Percentiles rank a stretch among this genome's conserved stretches.
phyloP scores from a whole-genome alignment of 1,139 yeast genomes.

The Petasospora rhodanensis region DNA sequence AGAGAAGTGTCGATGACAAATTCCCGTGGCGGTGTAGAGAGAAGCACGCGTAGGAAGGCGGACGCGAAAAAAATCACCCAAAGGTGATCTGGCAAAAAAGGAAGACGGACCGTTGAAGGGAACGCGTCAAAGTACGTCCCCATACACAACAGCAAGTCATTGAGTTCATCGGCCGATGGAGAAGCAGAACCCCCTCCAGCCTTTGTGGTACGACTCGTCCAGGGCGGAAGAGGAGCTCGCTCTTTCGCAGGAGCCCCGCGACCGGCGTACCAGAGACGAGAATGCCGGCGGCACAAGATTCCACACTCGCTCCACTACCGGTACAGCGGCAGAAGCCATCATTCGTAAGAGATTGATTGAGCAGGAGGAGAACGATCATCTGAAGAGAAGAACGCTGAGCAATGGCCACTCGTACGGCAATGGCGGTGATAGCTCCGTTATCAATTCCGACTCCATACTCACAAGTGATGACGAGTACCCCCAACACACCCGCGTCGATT shows the following conservation, averaged over 20 bases:
- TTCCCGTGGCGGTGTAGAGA: no score
- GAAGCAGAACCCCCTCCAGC: slow-evolving; percentile 25
- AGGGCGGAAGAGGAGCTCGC: slow-evolving; percentile 24
- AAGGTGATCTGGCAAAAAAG: no score
- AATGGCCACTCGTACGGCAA: no score
- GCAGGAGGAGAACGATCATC: slow-evolving; percentile 22
- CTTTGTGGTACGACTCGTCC: slow-evolving; percentile 29
- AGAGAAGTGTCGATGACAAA: no score
- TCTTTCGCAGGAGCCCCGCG: slow-evolving; percentile 26
- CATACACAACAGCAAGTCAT: no score
- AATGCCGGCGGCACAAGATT: slow-evolving; percentile 25
- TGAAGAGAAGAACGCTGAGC: slow-evolving; percentile 19
- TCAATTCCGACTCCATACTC: slow-evolving; percentile 20
- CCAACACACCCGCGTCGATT: slow-evolving; percentile 19
- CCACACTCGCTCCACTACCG: slow-evolving; percentile 24
- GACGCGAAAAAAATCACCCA: no score
- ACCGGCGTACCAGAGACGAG: slow-evolving; percentile 21
- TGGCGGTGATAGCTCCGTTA: slow-evolving; percentile 8
- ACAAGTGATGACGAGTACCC: slow-evolving; percentile 23
- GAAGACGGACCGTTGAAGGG: no score
- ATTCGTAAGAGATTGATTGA: slow-evolving; percentile 23
- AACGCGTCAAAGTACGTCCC: no score
- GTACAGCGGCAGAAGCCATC: slow-evolving; percentile 10
- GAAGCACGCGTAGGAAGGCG: no score
- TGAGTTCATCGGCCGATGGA: slow-evolving; percentile 13